Percentiles rank a stretch among this genome's conserved stretches.
These are phyloP conservation scores for Teunomyces barrocoloradensis DNA, from an alignment of 805 yeast species.

Conservation along the genomic window DNA sequence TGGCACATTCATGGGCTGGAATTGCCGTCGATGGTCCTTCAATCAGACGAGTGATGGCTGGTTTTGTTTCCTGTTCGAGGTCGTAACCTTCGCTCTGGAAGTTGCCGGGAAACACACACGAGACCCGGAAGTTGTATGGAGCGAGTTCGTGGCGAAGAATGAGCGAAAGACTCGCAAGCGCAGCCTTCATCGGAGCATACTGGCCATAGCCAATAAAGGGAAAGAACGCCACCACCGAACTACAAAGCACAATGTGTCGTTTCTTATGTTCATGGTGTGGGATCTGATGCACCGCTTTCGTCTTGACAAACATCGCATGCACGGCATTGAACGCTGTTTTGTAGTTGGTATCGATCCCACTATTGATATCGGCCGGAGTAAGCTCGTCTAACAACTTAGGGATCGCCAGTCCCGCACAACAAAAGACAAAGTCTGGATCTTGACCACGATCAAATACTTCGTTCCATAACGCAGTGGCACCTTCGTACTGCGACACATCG, in stretches of 20 bases:
- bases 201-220: constrained; percentile 90
- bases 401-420: constrained; percentile 85
- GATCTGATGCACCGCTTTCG: constrained; percentile 12
- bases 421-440: constrained; percentile 70
- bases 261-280: constrained; percentile 30
- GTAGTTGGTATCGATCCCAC: constrained; percentile 70
- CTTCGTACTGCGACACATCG: constrained; percentile 60
- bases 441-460: constrained; percentile 17
- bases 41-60: constrained; percentile 72
- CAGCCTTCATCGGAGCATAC: constrained; percentile 87
- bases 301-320: constrained; percentile 56
- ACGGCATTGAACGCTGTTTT: constrained; percentile 67
- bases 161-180: constrained; percentile 71
- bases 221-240: constrained; percentile 79
- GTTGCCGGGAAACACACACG: constrained; percentile 84
- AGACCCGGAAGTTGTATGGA: constrained; percentile 65
- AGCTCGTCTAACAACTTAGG: constrained; percentile 78
- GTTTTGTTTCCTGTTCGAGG: constrained; percentile 81
- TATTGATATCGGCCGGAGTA: constrained; percentile 52
- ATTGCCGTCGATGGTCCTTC: constrained; percentile 85
- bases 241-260: constrained; percentile 54
- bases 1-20: constrained; percentile 63
- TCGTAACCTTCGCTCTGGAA: constrained; percentile 84
- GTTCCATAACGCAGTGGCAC: constrained; percentile 46
- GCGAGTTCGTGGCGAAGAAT: constrained; percentile 77